Percentiles rank a stretch among this genome's conserved stretches.
Evolutionary conservation across 371 early-diverging fungal genomes (phyloP).

Genomic region (Lichtheimia corymbifera): DNA sequence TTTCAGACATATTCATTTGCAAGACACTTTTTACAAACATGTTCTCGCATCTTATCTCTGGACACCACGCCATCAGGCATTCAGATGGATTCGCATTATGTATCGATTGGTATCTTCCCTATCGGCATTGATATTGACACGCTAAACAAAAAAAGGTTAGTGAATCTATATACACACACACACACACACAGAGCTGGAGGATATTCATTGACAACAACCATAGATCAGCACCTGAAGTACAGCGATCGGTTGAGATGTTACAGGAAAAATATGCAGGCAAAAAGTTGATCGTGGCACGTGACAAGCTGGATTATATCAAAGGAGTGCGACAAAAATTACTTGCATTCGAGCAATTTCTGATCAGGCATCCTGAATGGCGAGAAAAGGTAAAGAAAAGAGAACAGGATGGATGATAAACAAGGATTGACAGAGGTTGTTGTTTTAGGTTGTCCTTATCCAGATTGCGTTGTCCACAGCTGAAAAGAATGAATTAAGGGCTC

Average conservation of each 20-base stretch:
- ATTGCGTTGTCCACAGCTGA: slow-evolving; percentile 70
- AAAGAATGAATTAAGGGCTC: slow-evolving; percentile 71
- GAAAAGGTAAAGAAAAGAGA: slow-evolving; percentile 60
- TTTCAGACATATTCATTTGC: slow-evolving; percentile 97
- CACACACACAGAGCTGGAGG: background rate
- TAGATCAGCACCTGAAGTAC: slow-evolving; percentile 50
- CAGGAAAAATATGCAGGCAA: slow-evolving; percentile 90
- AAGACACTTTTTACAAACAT: slow-evolving; percentile 92
- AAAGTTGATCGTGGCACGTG: slow-evolving; percentile 96
- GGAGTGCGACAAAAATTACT: slow-evolving; percentile 97
- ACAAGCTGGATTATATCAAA: slow-evolving; percentile 98
- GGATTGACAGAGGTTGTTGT: slow-evolving; percentile 13
- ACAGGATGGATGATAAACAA: background rate
- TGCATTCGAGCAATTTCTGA: slow-evolving; percentile 92
- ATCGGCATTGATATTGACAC: slow-evolving; percentile 93
- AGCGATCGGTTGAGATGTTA: slow-evolving; percentile 74
- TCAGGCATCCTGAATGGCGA: slow-evolving; percentile 87
- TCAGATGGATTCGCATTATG: slow-evolving; percentile 76
- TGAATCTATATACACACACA: slow-evolving; percentile 9
- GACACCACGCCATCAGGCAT: slow-evolving; percentile 88
- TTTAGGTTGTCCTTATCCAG: slow-evolving; percentile 90
- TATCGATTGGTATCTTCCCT: slow-evolving; percentile 94
- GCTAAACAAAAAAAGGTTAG: slow-evolving; percentile 60
- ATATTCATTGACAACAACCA: background rate
- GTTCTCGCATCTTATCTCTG: slow-evolving; percentile 86